Evolutionary conservation across 1,284 basidiomycete species (phyloP).

Genomic region (Ganoderma lucidum): DNA sequence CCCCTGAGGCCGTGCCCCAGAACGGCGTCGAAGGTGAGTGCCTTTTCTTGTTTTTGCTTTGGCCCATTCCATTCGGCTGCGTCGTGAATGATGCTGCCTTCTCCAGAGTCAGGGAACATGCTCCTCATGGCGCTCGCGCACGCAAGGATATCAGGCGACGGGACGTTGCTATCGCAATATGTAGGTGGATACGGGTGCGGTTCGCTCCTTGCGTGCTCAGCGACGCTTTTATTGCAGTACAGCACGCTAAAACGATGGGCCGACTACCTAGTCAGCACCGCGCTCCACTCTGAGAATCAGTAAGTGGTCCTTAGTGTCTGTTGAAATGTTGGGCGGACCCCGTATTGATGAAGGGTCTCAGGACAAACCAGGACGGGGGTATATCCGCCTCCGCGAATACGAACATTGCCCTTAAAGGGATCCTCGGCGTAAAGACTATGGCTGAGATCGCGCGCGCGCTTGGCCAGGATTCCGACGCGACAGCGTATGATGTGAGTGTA

Average conservation of each 20-base stretch:
- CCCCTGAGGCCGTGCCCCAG: not conserved
- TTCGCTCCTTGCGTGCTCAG: too few species aligned
- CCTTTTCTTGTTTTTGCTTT: not conserved
- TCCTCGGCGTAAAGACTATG: slow-evolving; percentile 75
- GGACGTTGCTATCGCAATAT: slow-evolving; percentile 57
- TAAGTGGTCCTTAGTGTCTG: slow-evolving; percentile 39
- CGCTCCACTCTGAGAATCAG: slow-evolving; percentile 60
- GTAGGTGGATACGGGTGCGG: slow-evolving; percentile 43
- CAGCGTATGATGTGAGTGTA: slow-evolving; percentile 56
- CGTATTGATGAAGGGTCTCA: slow-evolving; percentile 29
- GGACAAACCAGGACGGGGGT: slow-evolving; percentile 60
- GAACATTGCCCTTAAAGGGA: slow-evolving; percentile 77
- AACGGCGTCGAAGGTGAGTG: slow-evolving; percentile 26
- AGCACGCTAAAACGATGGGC: slow-evolving; percentile 72
- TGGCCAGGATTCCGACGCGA: slow-evolving; percentile 52
- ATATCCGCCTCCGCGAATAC: slow-evolving; percentile 70
- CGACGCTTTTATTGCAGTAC: slow-evolving; percentile 45
- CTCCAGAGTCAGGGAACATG: slow-evolving; percentile 73
- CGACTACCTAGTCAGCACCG: slow-evolving; percentile 67
- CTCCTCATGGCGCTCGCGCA: slow-evolving; percentile 74
- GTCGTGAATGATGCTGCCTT: not conserved
- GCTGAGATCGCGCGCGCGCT: slow-evolving; percentile 59
- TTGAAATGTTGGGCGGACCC: not conserved
- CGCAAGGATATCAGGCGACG: slow-evolving; percentile 65
- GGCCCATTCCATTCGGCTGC: not conserved